Evolutionary conservation across 495 filamentous ascomycete species (phyloP).

Genomic region (Daldinia decipiens): DNA sequence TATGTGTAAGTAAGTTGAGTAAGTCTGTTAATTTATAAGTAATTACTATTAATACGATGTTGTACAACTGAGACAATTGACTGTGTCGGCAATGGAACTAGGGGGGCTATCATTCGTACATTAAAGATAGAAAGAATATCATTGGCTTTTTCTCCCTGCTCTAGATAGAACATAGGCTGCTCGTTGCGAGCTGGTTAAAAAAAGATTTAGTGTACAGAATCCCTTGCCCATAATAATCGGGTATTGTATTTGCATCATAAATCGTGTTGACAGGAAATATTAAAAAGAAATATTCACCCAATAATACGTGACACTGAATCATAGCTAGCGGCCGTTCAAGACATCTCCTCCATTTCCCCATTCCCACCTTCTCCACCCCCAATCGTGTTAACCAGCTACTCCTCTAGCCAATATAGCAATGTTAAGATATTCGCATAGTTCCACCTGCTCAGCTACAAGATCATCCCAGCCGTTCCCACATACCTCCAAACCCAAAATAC

Average conservation of each 20-base stretch:
- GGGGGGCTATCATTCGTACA: not conserved
- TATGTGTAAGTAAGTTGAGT: no score
- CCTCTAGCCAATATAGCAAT: conserved; percentile 3
- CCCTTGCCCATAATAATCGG: conserved; percentile 22
- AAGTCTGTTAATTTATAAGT: not conserved
- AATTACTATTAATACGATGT: not conserved
- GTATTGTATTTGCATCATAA: conserved; percentile 39
- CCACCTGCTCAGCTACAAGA: conserved; percentile 7
- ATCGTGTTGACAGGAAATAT: conserved; percentile 33
- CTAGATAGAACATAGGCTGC: not conserved
- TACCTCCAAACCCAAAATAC: conserved; percentile 18
- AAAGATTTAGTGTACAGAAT: conserved; percentile 41
- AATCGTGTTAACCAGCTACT: not conserved
- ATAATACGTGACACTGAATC: conserved; percentile 25
- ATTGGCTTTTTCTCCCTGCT: not conserved
- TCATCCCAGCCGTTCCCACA: conserved; percentile 12
- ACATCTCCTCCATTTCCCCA: conserved; percentile 20
- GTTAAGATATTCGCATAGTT: not conserved
- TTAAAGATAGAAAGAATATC: not conserved
- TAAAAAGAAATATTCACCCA: conserved; percentile 30
- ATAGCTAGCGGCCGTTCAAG: conserved; percentile 41
- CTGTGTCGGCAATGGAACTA: not conserved
- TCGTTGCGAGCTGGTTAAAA: conserved; percentile 11
- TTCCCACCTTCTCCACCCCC: conserved; percentile 9
- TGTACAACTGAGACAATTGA: not conserved